phyloP scores from a whole-genome alignment of 352 stramenopile species.

The Chrysophaeum taylorii region DNA sequence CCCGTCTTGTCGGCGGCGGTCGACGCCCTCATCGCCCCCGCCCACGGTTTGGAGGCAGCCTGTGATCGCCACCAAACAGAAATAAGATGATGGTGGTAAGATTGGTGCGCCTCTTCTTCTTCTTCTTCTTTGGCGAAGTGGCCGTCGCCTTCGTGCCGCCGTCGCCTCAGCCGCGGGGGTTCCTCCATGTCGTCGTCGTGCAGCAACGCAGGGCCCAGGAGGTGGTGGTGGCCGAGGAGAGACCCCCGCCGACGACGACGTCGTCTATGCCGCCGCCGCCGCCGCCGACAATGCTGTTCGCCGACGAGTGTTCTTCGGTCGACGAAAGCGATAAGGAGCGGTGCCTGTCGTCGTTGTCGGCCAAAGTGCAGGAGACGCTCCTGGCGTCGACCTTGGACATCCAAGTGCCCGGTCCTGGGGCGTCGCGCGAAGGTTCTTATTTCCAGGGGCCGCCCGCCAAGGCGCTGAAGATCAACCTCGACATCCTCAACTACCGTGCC shows the following conservation, averaged over 20 bases:
- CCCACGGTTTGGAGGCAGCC: too few species aligned
- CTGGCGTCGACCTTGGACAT: slow-evolving; percentile 15
- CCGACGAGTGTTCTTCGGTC: too few species aligned
- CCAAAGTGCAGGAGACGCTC: slow-evolving; percentile 13
- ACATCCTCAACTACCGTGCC: neutral
- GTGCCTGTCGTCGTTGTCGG: slow-evolving; percentile 6
- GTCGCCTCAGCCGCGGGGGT: too few species aligned
- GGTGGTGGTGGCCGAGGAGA: too few species aligned
- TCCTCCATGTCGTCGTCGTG: too few species aligned
- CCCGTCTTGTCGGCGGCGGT: neutral
- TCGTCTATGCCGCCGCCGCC: neutral
- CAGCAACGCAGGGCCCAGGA: too few species aligned
- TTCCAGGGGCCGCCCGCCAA: neutral
- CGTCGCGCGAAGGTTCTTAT: neutral
- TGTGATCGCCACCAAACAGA: too few species aligned
- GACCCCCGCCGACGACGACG: too few species aligned
- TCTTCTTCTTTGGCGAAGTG: too few species aligned
- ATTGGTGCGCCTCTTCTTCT: too few species aligned
- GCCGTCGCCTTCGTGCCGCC: too few species aligned
- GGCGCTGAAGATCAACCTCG: neutral
- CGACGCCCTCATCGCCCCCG: neutral
- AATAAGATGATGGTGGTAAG: too few species aligned
- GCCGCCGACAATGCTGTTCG: neutral
- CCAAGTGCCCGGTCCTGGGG: slow-evolving; percentile 16
- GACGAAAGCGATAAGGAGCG: neutral